Conservation (phyloP, 352 stramenopile genomes). For the Lagenidium sp. region DNA sequence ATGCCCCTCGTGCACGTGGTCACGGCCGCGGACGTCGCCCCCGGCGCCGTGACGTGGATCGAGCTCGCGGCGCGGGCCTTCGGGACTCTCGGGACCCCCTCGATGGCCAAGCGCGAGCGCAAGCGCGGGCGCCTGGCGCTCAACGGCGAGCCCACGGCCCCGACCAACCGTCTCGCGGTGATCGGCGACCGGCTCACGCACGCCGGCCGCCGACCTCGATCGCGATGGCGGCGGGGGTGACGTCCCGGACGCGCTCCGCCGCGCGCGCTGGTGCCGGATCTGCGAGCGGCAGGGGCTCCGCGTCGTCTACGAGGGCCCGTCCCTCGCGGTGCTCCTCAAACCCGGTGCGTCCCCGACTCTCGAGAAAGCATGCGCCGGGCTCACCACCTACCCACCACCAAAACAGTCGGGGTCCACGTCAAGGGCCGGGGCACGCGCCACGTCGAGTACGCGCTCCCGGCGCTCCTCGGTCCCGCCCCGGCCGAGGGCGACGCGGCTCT, state of each 20-base stretch:
- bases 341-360: slow-evolving; percentile 23
- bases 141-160: slow-evolving; percentile 25
- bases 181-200: slow-evolving; percentile 28
- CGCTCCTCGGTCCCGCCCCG: slow-evolving; percentile 16
- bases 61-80: slow-evolving; percentile 39
- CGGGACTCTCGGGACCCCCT: slow-evolving; percentile 34
- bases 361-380: too few species aligned
- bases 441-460: slow-evolving; percentile 31
- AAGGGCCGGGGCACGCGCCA: slow-evolving; percentile 42
- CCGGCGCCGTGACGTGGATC: too few species aligned
- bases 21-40: too few species aligned
- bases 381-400: neutral
- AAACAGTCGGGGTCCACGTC: slow-evolving; percentile 40
- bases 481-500: slow-evolving; percentile 5
- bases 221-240: neutral
- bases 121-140: slow-evolving; percentile 24
- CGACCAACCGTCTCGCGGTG: slow-evolving; percentile 19
- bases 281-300: slow-evolving; percentile 46
- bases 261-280: slow-evolving; percentile 21
- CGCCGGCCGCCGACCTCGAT: neutral
- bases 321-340: slow-evolving; percentile 45
- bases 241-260: neutral
- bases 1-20: too few species aligned
- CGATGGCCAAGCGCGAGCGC: slow-evolving; percentile 55
- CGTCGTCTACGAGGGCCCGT: slow-evolving; percentile 33